Evolutionary conservation across 2,329 filamentous ascomycete species (phyloP), one percentile per base, ranked within the genome.

Genomic region (Pleochaeta shiraiana): DNA sequence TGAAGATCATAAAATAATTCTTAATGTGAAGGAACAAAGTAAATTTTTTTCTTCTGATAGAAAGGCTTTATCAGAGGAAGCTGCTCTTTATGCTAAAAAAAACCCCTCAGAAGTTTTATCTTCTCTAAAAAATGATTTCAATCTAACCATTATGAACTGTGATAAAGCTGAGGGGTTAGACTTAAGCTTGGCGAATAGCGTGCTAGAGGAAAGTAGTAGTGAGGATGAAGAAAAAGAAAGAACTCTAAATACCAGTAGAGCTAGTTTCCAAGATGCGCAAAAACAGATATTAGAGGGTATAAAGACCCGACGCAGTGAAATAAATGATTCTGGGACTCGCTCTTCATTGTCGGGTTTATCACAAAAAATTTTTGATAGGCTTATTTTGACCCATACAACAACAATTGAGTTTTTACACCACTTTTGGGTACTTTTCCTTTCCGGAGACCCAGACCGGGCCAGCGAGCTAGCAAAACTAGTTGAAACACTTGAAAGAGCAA

Each of bases 341-440:
- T 66, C 68, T 43, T 69, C 70, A 39, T 61, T 71, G 14, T 68
- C 74, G 34, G 79, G 79, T 3, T 73, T 82, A 19, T 77, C 79
- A 0, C 68, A 75, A 9, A 70, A 74, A 2, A 76, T 83, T 1
- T 84, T 83, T 68, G 83, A 87, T 68, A 80, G 80, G 21, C 72
- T 88, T n/a, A 79, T 77, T 14, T 79, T 87, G 64, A 95, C 92
- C 0, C 90, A 97, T 73, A 91, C 91, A 64, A 98, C 93, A 0
- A 95, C 90, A 0, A 86, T 88, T 43, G 93, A 98, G 72, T 98
- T 97, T 71, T 77, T 98, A n/a, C 88, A 92, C 70, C 95, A 97
- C 74, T 98, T 98, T 77, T 98, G 92, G 92, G 81, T 83, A 37
- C 84, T 91, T 0, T 98, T 95, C 71, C 79, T 95, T 30, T 96